phyloP scores from a whole-genome alignment of 352 stramenopile genomes.

The Globisporangium camurandrum region DNA sequence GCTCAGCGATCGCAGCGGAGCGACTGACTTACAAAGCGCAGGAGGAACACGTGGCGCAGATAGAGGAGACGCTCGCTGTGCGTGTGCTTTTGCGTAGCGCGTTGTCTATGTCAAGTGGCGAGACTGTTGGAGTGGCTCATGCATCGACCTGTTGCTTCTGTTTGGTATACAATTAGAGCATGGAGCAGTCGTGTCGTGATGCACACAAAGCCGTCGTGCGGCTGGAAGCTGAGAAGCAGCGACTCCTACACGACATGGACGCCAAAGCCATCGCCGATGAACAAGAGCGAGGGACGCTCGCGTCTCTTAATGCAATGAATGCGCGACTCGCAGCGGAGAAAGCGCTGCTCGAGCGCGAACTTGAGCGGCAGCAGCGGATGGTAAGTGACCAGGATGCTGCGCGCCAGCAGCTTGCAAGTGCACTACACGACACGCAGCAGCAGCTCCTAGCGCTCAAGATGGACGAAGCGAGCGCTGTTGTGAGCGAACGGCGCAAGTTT shows the following conservation, averaged over 20 bases:
- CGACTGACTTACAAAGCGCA: slow-evolving; percentile 6
- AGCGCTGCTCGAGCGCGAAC: slow-evolving; percentile 10
- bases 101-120: not conserved
- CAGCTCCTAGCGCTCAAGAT: slow-evolving; percentile 51
- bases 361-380: slow-evolving; percentile 15
- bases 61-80: slow-evolving; percentile 14
- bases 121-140: not conserved
- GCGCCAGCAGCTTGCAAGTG: slow-evolving; percentile 16
- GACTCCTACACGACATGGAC: slow-evolving; percentile 12
- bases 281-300: slow-evolving; percentile 6
- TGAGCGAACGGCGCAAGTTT: slow-evolving; percentile 43
- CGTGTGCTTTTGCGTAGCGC: not conserved
- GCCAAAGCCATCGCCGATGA: slow-evolving; percentile 2
- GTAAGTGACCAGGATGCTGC: slow-evolving; percentile 16
- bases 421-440: slow-evolving; percentile 36
- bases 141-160: not conserved
- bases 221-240: slow-evolving; percentile 19
- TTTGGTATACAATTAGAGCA: not conserved
- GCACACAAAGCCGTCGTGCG: not conserved
- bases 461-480: slow-evolving; percentile 38
- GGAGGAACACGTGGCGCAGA: slow-evolving; percentile 1
- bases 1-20: slow-evolving; percentile 4
- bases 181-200: slow-evolving; percentile 6
- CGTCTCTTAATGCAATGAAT: slow-evolving; percentile 9
- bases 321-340: slow-evolving; percentile 23